Evolutionary conservation across 2,329 filamentous ascomycete species (phyloP).

Genomic region (Xylaria multiplex): DNA sequence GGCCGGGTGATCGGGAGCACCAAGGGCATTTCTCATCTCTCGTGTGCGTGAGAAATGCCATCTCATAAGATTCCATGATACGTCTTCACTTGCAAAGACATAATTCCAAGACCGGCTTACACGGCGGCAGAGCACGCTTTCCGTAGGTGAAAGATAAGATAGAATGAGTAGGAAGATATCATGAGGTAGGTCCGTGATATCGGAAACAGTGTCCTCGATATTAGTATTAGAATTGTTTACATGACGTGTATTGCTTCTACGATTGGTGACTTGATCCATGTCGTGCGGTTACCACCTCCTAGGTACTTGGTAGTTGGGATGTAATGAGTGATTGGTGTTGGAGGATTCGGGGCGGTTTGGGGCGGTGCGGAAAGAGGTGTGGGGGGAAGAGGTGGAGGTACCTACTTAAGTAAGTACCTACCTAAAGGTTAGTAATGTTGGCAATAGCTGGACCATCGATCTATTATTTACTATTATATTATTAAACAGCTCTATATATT

Average conservation of each 20-base stretch:
- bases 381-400: neutral
- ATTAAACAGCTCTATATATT: too few relatives aligned
- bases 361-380: too few relatives aligned
- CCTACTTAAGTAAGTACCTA: too few relatives aligned
- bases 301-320: neutral
- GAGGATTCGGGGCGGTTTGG: neutral
- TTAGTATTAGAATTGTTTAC: neutral
- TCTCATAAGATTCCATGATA: slow-evolving; percentile 60
- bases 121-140: slow-evolving; percentile 62
- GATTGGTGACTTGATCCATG: slow-evolving; percentile 16
- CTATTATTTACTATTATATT: too few relatives aligned
- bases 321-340: neutral
- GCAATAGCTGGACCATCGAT: too few relatives aligned
- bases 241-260: neutral
- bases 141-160: slow-evolving; percentile 58
- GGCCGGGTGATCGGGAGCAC: slow-evolving; percentile 39
- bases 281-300: neutral
- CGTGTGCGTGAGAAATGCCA: slow-evolving; percentile 62
- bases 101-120: slow-evolving; percentile 61
- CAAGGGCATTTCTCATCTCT: slow-evolving; percentile 56
- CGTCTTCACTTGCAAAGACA: slow-evolving; percentile 60
- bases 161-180: slow-evolving; percentile 68
- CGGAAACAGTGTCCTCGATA: slow-evolving; percentile 25
- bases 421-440: too few relatives aligned
- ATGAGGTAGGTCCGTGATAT: slow-evolving; percentile 61